Percentiles rank a stretch among this genome's conserved stretches.
phyloP scores from a whole-genome alignment of 768 basidiomycete genomes.

The Chalciporus chontae region DNA sequence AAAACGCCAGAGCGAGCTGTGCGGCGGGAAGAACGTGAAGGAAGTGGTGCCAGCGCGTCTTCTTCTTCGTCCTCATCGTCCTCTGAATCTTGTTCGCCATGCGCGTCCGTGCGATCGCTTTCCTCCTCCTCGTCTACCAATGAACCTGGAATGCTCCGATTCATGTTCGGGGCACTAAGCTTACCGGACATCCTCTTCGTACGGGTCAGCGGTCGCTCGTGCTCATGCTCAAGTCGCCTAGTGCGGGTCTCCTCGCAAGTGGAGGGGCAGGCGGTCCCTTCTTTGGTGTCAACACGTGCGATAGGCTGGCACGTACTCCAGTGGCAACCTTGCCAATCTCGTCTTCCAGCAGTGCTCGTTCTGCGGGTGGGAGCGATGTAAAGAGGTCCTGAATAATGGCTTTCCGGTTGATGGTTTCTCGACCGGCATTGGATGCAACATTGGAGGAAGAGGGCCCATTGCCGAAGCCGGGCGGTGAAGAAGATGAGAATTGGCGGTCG shows the following conservation, averaged over 20 bases:
- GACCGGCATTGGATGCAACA: slow-evolving; percentile 28
- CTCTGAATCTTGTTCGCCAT: slow-evolving; percentile 19
- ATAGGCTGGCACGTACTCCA: slow-evolving; percentile 15
- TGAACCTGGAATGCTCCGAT: slow-evolving; percentile 41
- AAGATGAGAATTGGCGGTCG: slow-evolving; percentile 56
- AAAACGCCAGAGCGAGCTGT: slow-evolving; percentile 15
- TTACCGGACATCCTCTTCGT: slow-evolving; percentile 8
- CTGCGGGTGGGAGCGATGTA: slow-evolving; percentile 55
- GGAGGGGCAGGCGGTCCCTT: slow-evolving; percentile 7
- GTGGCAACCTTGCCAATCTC: slow-evolving; percentile 44
- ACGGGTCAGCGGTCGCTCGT: slow-evolving; percentile 36
- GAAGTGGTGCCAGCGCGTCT: slow-evolving; percentile 34
- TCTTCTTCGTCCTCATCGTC: slow-evolving; percentile 34
- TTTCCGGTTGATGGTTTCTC: slow-evolving; percentile 45
- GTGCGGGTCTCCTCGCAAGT: slow-evolving; percentile 19
- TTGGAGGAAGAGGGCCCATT: slow-evolving; percentile 6
- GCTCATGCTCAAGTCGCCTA: slow-evolving; percentile 39
- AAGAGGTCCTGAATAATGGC: slow-evolving; percentile 72
- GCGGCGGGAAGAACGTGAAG: slow-evolving; percentile 21
- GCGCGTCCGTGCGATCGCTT: slow-evolving; percentile 22
- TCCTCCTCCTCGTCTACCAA: slow-evolving; percentile 34
- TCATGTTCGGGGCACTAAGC: slow-evolving; percentile 13
- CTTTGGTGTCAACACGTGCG: neutral
- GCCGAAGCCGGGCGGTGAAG: slow-evolving; percentile 32
- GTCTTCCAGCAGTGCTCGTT: slow-evolving; percentile 59